Evolutionary conservation across 2,329 filamentous ascomycete species (phyloP).

Genomic region (Nothophoma quercina): DNA sequence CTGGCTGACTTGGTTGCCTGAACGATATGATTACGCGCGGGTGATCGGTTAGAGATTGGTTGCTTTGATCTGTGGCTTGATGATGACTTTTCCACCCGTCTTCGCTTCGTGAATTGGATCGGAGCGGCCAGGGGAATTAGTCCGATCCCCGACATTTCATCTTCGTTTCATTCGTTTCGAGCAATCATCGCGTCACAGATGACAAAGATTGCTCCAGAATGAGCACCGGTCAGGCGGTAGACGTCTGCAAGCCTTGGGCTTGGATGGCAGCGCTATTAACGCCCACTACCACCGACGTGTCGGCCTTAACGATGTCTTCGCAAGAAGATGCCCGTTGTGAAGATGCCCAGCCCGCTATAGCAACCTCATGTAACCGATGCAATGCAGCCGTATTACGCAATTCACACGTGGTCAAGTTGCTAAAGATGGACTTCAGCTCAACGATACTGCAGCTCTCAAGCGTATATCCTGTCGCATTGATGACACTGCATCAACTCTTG

Average conservation of each 20-base stretch:
- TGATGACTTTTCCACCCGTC: conserved; percentile 2
- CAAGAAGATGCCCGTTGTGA: neutral
- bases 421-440: neutral
- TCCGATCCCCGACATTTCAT: conserved; percentile 8
- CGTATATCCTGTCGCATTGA: neutral
- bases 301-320: neutral
- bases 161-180: conserved; percentile 5
- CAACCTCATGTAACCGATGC: conserved; percentile 1
- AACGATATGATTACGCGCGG: conserved; percentile 7
- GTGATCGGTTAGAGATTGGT: conserved; percentile 11
- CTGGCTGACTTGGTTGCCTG: conserved; percentile 13
- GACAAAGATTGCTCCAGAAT: neutral
- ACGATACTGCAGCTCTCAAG: neutral
- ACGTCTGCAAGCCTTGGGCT: conserved; percentile 9
- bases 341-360: neutral
- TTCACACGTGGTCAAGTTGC: neutral
- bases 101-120: conserved; percentile 10
- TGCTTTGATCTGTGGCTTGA: conserved; percentile 11
- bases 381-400: neutral
- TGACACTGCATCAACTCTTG: neutral
- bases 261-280: neutral
- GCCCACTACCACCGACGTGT: no score
- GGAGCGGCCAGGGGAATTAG: conserved; percentile 7
- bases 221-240: conserved; percentile 1
- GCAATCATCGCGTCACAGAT: conserved; percentile 4